Evolutionary conservation across 352 stramenopile species (phyloP).

Genomic region (Albugo laibachii): DNA sequence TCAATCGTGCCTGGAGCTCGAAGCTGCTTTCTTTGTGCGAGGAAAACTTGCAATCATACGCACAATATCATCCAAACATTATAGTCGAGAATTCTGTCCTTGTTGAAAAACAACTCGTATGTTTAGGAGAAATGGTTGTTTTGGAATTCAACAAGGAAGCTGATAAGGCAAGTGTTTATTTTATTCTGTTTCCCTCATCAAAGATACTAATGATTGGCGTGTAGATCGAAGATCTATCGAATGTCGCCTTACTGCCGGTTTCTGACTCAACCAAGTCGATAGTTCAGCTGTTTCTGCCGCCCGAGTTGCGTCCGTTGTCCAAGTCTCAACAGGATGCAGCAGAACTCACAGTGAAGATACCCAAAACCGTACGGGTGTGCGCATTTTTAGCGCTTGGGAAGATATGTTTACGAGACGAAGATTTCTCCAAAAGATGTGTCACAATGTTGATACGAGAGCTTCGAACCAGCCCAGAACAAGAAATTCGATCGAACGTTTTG

Average conservation of each 20-base stretch:
- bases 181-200: neutral
- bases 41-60: conserved; percentile 16
- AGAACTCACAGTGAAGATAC: conserved; percentile 11
- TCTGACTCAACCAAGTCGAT: conserved; percentile 25
- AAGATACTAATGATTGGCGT: too few relatives aligned
- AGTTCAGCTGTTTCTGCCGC: conserved; percentile 55
- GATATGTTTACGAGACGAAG: conserved; percentile 87
- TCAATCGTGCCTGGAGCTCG: conserved; percentile 21
- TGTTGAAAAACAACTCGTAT: conserved; percentile 64
- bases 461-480: conserved; percentile 44
- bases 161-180: conserved; percentile 15
- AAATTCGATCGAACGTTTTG: conserved; percentile 92
- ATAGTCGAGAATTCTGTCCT: conserved; percentile 33
- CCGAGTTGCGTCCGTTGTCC: conserved; percentile 6
- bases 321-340: conserved; percentile 12
- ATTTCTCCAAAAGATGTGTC: conserved; percentile 84
- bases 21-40: conserved; percentile 43
- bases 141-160: conserved; percentile 64
- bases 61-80: conserved; percentile 10
- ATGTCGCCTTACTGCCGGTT: conserved; percentile 31
- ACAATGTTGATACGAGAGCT: conserved; percentile 92
- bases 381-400: conserved; percentile 91
- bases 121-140: conserved; percentile 52
- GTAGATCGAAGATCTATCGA: conserved; percentile 10
- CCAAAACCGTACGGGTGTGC: conserved; percentile 72